Percentiles rank a stretch among this genome's conserved stretches.
Conservation (phyloP, 306 rosid species). For the Casuarina equisetifolia region DNA sequence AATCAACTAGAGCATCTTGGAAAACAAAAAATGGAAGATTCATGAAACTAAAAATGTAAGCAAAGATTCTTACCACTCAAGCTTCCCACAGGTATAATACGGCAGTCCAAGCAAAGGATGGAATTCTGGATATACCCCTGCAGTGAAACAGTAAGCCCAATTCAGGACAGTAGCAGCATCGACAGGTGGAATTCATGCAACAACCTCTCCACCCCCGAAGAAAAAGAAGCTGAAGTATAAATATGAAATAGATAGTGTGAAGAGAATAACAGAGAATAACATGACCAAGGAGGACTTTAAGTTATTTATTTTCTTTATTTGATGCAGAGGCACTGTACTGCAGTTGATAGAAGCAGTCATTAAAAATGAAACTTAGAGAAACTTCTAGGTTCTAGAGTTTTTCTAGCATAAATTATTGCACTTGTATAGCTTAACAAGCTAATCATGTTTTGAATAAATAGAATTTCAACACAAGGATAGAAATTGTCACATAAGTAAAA, state of each 20-base stretch:
- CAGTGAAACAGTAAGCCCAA: constrained; percentile 24
- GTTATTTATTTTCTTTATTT: neutral
- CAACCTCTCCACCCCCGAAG: neutral
- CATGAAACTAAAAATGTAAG: neutral
- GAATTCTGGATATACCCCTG: constrained; percentile 73
- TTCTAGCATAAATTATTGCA: neutral
- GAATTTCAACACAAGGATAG: neutral
- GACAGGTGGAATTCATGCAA: constrained; percentile 5
- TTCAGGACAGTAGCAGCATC: constrained; percentile 26
- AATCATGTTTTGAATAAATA: neutral
- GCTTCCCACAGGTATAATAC: constrained; percentile 87
- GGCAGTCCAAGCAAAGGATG: constrained; percentile 95
- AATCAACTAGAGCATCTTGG: neutral
- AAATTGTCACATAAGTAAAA: neutral
- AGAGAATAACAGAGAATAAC: neutral
- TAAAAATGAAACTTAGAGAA: neutral
- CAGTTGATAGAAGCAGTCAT: neutral
- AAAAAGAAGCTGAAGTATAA: neutral
- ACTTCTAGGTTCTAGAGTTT: neutral
- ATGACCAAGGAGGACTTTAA: neutral
- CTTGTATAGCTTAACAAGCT: neutral
- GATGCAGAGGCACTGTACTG: neutral
- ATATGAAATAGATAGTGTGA: neutral
- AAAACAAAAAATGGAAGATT: neutral
- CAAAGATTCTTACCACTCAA: constrained; percentile 74